Conservation (phyloP, 2,329 filamentous ascomycete species). For the Trichoderma semiorbis region DNA sequence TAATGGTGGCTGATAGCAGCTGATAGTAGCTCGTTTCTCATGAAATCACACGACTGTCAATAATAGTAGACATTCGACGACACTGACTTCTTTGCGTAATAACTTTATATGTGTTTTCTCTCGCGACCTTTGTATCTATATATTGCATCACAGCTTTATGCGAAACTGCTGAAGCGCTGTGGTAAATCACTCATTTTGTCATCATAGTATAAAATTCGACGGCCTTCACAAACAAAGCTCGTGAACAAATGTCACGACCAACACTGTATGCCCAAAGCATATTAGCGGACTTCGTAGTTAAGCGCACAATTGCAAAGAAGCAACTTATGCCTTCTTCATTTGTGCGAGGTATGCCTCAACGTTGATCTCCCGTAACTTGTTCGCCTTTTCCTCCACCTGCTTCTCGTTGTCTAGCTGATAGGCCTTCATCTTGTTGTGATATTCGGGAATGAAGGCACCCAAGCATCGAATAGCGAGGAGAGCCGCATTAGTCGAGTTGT, state of each 20-base stretch:
- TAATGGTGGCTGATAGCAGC: too few relatives aligned
- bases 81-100: not conserved
- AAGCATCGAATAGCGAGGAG: constrained; percentile 68
- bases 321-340: constrained; percentile 30
- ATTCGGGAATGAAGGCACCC: constrained; percentile 52
- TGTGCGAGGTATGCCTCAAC: constrained; percentile 52
- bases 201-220: not conserved
- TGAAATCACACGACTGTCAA: not conserved
- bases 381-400: constrained; percentile 63
- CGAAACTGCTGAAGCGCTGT: not conserved
- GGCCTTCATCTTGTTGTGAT: constrained; percentile 54
- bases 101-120: not conserved
- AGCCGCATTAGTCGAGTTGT: constrained; percentile 75
- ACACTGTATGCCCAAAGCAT: not conserved
- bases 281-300: not conserved
- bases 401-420: constrained; percentile 62
- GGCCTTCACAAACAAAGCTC: not conserved
- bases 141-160: not conserved
- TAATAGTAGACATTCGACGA: not conserved
- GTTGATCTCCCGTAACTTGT: constrained; percentile 52
- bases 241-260: not conserved
- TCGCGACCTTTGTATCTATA: not conserved
- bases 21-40: not conserved
- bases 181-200: not conserved
- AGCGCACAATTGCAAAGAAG: too few relatives aligned